Percentiles rank a stretch among this genome's conserved stretches.
phyloP scores from a whole-genome alignment of 2,329 filamentous ascomycete species.

The Pseudocercospora vitis region DNA sequence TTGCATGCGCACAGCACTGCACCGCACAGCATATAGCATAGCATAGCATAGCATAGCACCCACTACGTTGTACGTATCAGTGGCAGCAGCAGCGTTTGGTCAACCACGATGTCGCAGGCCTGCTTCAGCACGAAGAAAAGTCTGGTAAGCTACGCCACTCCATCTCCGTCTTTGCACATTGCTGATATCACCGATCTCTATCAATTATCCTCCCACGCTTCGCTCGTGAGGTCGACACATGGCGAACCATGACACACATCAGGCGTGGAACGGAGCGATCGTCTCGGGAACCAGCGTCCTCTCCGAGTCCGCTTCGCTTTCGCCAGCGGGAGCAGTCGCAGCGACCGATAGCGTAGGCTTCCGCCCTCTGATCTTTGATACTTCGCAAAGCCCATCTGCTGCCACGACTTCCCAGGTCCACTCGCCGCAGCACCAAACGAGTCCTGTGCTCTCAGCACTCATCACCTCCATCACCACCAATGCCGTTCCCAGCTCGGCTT shows the following conservation, averaged over 20 bases:
- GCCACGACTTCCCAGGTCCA: not conserved
- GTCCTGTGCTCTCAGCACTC: no score
- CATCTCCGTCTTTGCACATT: not conserved
- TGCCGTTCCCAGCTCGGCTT: no score
- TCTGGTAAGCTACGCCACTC: not conserved
- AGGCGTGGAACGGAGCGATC: slow-evolving; percentile 4
- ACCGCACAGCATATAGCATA: not conserved
- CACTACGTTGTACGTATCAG: not conserved
- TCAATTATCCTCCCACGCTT: not conserved
- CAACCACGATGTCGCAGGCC: no score
- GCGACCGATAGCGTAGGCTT: not conserved
- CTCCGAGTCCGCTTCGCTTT: not conserved
- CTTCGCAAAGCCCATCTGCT: not conserved
- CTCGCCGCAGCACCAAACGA: no score
- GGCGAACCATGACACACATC: not conserved
- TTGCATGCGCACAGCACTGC: no score
- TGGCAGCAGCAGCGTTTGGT: no score
- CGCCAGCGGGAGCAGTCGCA: not conserved
- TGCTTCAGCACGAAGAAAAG: no score
- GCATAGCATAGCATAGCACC: no score
- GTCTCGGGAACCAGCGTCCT: slow-evolving; percentile 7
- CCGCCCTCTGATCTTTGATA: not conserved
- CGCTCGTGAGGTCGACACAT: not conserved
- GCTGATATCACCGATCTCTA: no score
- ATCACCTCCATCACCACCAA: no score